These are phyloP conservation scores for Lyophyllum shimeji DNA, from an alignment of 768 basidiomycete species.

Conservation along the genomic window DNA sequence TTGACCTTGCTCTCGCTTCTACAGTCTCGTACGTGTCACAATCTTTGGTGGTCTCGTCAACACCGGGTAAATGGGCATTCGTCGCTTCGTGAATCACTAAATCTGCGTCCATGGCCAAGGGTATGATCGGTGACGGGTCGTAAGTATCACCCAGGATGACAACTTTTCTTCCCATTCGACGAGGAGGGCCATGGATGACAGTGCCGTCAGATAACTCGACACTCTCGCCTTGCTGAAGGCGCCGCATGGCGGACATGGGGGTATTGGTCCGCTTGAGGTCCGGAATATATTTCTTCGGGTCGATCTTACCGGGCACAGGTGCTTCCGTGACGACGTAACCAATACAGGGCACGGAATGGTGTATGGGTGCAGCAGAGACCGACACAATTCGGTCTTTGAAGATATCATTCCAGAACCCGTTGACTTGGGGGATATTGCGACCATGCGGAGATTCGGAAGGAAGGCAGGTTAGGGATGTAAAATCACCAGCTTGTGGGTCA, in stretches of 20 bases:
- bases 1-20: conserved; percentile 61
- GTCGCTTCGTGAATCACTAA: conserved; percentile 88
- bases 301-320: conserved; percentile 74
- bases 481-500: conserved; percentile 56
- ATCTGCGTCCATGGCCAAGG: conserved; percentile 64
- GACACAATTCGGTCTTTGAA: conserved; percentile 55
- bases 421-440: conserved; percentile 56
- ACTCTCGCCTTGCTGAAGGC: conserved; percentile 62
- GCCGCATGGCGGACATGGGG: conserved; percentile 65
- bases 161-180: conserved; percentile 70
- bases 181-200: conserved; percentile 62
- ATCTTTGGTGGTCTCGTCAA: conserved; percentile 59
- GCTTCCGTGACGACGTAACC: conserved; percentile 76
- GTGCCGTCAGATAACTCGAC: conserved; percentile 73
- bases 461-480: conserved; percentile 45
- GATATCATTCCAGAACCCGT: conserved; percentile 68
- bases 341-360: conserved; percentile 78
- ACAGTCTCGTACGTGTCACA: conserved; percentile 62
- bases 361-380: conserved; percentile 76
- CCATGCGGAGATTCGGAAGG: conserved; percentile 58
- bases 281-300: conserved; percentile 64
- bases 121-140: conserved; percentile 68
- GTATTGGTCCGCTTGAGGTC: conserved; percentile 69
- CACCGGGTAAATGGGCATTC: conserved; percentile 74
- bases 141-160: conserved; percentile 85